Evolutionary conservation across 2,329 filamentous ascomycete species (phyloP).

Genomic region (Fonsecaea pedrosoi): DNA sequence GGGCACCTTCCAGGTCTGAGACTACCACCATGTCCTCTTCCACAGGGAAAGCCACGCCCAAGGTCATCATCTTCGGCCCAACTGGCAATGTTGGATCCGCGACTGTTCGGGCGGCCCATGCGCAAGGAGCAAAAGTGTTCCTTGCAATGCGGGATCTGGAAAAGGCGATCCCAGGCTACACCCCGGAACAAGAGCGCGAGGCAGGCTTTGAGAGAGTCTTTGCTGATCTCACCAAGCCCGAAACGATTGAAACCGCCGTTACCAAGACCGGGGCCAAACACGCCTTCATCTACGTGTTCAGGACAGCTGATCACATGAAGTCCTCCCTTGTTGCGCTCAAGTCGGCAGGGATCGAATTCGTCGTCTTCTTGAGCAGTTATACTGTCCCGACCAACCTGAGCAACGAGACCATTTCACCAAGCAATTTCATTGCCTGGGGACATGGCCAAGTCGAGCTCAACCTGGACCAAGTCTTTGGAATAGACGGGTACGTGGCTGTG

Average conservation of each 20-base stretch:
- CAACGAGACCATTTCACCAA: conserved; percentile 39
- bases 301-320: conserved; percentile 50
- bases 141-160: conserved; percentile 57
- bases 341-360: conserved; percentile 52
- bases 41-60: not conserved
- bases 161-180: conserved; percentile 51
- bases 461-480: conserved; percentile 52
- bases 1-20: too few relatives aligned
- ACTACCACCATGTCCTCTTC: not conserved
- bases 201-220: conserved; percentile 49
- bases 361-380: conserved; percentile 55
- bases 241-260: conserved; percentile 52
- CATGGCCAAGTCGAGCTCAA: conserved; percentile 56
- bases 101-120: conserved; percentile 49
- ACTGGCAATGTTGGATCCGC: conserved; percentile 55
- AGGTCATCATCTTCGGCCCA: conserved; percentile 55
- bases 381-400: conserved; percentile 43
- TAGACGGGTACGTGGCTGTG: conserved; percentile 48
- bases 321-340: conserved; percentile 53
- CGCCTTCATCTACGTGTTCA: conserved; percentile 58
- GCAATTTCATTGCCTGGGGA: conserved; percentile 47
- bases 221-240: conserved; percentile 55
- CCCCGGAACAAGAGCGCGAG: conserved; percentile 40
- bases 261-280: conserved; percentile 50
- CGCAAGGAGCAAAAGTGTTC: conserved; percentile 51